A percentile compares a stretch with the other conserved stretches of the same genome.
Conservation (phyloP, 176 grass and related monocot genomes). For the Elymus sibiricus region DNA sequence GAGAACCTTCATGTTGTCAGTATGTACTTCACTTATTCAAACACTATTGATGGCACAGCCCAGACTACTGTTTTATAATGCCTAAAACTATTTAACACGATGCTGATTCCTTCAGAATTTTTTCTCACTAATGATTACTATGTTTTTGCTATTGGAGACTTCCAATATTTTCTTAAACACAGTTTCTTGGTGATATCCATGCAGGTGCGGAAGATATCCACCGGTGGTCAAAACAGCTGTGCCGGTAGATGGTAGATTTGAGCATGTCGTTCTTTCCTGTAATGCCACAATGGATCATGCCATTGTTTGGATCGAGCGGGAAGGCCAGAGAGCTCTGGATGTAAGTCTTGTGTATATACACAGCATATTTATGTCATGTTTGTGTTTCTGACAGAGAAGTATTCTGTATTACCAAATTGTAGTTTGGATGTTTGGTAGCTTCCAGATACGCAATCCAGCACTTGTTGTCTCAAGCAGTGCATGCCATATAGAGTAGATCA, state of each 20-base stretch:
- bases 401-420: background rate
- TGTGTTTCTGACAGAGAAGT: background rate
- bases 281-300: constrained; percentile 88
- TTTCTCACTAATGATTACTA: background rate
- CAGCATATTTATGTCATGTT: no score
- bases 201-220: constrained; percentile 84
- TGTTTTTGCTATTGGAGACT: background rate
- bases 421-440: background rate
- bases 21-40: background rate
- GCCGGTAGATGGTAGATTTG: constrained; percentile 92
- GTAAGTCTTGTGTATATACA: constrained; percentile 39
- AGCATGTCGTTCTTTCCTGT: constrained; percentile 93
- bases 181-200: background rate
- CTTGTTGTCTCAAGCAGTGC: background rate
- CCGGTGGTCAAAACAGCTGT: constrained; percentile 93
- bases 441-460: background rate
- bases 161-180: constrained; percentile 1
- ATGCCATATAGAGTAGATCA: background rate
- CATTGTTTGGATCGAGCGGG: constrained; percentile 81
- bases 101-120: background rate
- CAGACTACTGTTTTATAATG: background rate
- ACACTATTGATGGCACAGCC: background rate
- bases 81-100: background rate
- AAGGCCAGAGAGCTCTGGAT: constrained; percentile 80
- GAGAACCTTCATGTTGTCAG: background rate